Conservation (phyloP, 805 yeast genomes). For the Candida wancherniae region DNA sequence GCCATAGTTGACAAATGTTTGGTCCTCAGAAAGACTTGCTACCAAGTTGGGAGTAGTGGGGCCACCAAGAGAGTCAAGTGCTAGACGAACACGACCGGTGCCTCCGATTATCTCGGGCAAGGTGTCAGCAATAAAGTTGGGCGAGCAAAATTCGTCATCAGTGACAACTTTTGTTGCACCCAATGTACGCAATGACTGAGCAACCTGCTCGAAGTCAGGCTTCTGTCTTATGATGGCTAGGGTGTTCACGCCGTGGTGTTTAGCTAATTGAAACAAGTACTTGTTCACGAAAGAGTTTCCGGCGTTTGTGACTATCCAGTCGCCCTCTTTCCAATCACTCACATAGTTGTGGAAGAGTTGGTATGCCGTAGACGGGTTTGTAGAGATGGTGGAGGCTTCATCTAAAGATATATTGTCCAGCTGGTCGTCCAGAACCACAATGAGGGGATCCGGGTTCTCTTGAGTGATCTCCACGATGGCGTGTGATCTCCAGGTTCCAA, state of each 20-base stretch:
- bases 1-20: conserved; percentile 29
- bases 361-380: conserved; percentile 21
- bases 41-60: conserved; percentile 19
- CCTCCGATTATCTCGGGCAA: conserved; percentile 16
- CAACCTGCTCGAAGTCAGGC: conserved; percentile 16
- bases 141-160: conserved; percentile 23
- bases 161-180: conserved; percentile 31
- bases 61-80: conserved; percentile 31
- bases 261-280: conserved; percentile 28
- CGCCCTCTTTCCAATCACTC: conserved; percentile 20
- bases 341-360: conserved; percentile 19
- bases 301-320: conserved; percentile 32
- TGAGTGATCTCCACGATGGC: conserved; percentile 14
- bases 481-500: conserved; percentile 24
- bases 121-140: conserved; percentile 11
- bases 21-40: conserved; percentile 22
- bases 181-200: conserved; percentile 18
- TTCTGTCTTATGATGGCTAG: conserved; percentile 27
- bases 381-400: conserved; percentile 20
- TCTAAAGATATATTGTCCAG: conserved; percentile 6
- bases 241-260: conserved; percentile 21
- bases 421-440: conserved; percentile 8
- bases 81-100: conserved; percentile 24
- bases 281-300: conserved; percentile 33
- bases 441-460: conserved; percentile 12